Evolutionary conservation across 176 grass and related monocot genomes (phyloP), one percentile per base, ranked within the genome.

Genomic region (Carex myosuroides): DNA sequence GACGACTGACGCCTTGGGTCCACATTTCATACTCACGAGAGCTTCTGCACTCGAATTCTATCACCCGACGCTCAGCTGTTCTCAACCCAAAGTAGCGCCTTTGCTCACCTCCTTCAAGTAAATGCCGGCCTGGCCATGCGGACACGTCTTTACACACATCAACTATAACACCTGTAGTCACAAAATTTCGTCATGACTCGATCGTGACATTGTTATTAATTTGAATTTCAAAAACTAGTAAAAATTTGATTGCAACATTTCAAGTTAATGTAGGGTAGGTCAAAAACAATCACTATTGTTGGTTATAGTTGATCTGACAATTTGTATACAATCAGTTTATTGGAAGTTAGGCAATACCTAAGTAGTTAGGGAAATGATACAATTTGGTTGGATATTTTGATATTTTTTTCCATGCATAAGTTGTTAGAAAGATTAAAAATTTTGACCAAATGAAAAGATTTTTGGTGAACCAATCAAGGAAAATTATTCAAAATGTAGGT

Each of bases 11-110:
- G 8, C 96, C 96, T 57, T 87, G 90, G 61, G 96, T 95, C 93
- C 91, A 99, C 93, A 95, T 87, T 22, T 95, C 93, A 2, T 87
- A 66, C 60, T 95, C 96, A 41, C 87, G 30, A 70, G 85, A 86
- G 66, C 87, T 82, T 9, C 69, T 24, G 67, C 96, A 99, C 85
- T 99, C 96, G 64, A 99, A 99, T 87, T 99, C 93, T 84, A 99
- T 99, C 75, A 99, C 93, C 18, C 93, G 89, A 55, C 87, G 85
- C 80, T 99, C 96, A 14, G 90, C 93, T 33, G 91, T 99, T 46
- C 90, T 85, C 55, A 99, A 80, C 8, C 96, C 96, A 41, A 99
- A 99, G 84, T 99, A 99, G 13, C 96, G 89, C 4, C 93, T 93
- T 29, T 88, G 90, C 85, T 92, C 96, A 0, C 93, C 91, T 2